Evolutionary conservation across 192 early-diverging fungal genomes (phyloP).

Genomic region (Thoreauomyces humboldtii): DNA sequence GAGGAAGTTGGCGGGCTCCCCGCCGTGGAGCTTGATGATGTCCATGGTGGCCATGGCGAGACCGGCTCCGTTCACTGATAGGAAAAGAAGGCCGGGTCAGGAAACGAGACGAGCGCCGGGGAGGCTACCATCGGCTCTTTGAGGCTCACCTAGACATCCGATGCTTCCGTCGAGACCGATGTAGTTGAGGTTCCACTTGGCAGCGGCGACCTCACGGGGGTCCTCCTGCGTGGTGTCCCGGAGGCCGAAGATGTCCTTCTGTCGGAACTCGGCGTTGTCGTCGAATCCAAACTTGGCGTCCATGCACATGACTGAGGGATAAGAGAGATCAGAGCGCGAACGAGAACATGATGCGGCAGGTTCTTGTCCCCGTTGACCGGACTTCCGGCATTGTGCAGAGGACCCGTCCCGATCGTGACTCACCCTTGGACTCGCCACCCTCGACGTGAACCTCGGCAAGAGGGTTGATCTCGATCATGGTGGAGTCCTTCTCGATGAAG

Average conservation of each 20-base stretch:
- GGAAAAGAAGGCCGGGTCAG: no score
- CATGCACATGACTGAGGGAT: slow-evolving; percentile 84
- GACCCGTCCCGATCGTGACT: background rate
- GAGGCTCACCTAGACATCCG: slow-evolving; percentile 78
- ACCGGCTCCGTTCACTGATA: slow-evolving; percentile 89
- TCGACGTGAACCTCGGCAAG: slow-evolving; percentile 87
- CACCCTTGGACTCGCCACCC: slow-evolving; percentile 56
- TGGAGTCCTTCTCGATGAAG: slow-evolving; percentile 95
- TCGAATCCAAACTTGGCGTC: slow-evolving; percentile 99
- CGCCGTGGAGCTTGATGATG: slow-evolving; percentile 99
- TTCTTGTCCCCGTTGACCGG: no score
- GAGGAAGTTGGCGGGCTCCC: slow-evolving; percentile 98
- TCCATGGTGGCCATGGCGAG: slow-evolving; percentile 99
- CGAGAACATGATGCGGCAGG: no score
- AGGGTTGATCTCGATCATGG: slow-evolving; percentile 99
- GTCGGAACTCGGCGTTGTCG: slow-evolving; percentile 98
- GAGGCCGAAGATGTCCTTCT: slow-evolving; percentile 82
- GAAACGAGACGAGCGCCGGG: no score
- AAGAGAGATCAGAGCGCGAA: no score
- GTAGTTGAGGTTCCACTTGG: slow-evolving; percentile 98
- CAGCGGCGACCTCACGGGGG: slow-evolving; percentile 92
- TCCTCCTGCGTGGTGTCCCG: slow-evolving; percentile 97
- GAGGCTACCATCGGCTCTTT: no score
- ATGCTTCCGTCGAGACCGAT: slow-evolving; percentile 98
- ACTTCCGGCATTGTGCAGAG: no score